Conservation (phyloP, 2,329 filamentous ascomycete species). For the Didymella segeticola region DNA sequence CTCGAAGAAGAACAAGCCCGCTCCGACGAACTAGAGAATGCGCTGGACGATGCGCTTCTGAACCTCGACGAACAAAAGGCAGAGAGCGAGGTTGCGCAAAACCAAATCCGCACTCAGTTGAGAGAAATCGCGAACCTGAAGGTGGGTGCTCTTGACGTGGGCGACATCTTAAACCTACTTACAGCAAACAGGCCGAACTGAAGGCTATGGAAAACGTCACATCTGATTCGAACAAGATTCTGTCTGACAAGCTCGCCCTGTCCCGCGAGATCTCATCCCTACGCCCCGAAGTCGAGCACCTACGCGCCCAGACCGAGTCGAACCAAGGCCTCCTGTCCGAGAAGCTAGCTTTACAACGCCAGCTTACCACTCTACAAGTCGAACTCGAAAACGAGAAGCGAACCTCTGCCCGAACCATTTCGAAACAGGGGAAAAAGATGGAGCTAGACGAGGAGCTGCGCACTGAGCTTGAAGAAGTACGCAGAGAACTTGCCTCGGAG, state of each 20-base stretch:
- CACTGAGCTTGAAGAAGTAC: conserved; percentile 53
- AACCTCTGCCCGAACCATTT: conserved; percentile 65
- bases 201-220: conserved; percentile 70
- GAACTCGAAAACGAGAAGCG: conserved; percentile 84
- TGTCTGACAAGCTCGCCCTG: conserved; percentile 70
- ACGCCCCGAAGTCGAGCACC: conserved; percentile 68
- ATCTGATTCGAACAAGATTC: conserved; percentile 72
- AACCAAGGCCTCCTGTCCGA: conserved; percentile 76
- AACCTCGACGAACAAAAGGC: conserved; percentile 57
- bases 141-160: conserved; percentile 55
- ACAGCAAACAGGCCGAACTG: conserved; percentile 68
- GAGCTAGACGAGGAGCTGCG: conserved; percentile 57
- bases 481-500: conserved; percentile 55
- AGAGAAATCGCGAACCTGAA: conserved; percentile 64
- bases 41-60: conserved; percentile 56
- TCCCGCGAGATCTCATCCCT: conserved; percentile 65
- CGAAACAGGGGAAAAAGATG: conserved; percentile 58
- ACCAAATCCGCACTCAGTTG: conserved; percentile 59
- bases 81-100: conserved; percentile 54
- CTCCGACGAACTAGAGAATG: conserved; percentile 61
- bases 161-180: conserved; percentile 48
- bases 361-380: conserved; percentile 77
- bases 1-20: conserved; percentile 66
- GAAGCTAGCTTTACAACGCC: conserved; percentile 79
- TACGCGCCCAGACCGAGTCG: conserved; percentile 63